Evolutionary conservation across 768 basidiomycete genomes (phyloP).

Genomic region (Podaxis pistillaris): DNA sequence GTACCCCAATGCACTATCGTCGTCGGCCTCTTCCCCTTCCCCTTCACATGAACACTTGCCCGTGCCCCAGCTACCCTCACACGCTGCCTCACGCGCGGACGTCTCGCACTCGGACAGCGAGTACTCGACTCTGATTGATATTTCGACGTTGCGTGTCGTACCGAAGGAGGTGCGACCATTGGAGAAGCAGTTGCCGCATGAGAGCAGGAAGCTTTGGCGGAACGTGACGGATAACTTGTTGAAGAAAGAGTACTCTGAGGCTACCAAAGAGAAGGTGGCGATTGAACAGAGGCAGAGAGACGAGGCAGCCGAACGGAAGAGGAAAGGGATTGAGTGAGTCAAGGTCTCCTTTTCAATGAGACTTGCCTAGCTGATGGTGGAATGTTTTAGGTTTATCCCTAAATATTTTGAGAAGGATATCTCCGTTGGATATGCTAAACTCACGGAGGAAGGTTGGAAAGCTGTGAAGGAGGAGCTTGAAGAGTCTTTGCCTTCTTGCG

Average conservation of each 20-base stretch:
- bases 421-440: constrained; percentile 59
- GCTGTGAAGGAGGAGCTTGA: constrained; percentile 75
- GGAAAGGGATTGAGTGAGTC: constrained; percentile 74
- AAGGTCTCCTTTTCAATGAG: constrained; percentile 11
- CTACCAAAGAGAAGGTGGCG: constrained; percentile 84
- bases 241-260: constrained; percentile 86
- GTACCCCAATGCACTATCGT: constrained; percentile 38
- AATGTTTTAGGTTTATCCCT: constrained; percentile 59
- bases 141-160: constrained; percentile 64
- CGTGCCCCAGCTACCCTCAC: constrained; percentile 30
- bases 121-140: constrained; percentile 70
- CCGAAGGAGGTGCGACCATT: constrained; percentile 87
- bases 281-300: constrained; percentile 96
- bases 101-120: constrained; percentile 46
- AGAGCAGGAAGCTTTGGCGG: constrained; percentile 89
- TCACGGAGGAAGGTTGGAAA: constrained; percentile 67
- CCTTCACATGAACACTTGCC: constrained; percentile 46
- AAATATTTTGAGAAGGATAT: constrained; percentile 73
- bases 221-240: constrained; percentile 71
- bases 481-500: constrained; percentile 31
- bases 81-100: constrained; percentile 45
- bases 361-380: not conserved
- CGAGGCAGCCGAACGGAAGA: constrained; percentile 82
- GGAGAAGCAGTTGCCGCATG: constrained; percentile 71
- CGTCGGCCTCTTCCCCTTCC: constrained; percentile 45